phyloP scores from a whole-genome alignment of 75 land plant species.

The Ceratopteris richardii region DNA sequence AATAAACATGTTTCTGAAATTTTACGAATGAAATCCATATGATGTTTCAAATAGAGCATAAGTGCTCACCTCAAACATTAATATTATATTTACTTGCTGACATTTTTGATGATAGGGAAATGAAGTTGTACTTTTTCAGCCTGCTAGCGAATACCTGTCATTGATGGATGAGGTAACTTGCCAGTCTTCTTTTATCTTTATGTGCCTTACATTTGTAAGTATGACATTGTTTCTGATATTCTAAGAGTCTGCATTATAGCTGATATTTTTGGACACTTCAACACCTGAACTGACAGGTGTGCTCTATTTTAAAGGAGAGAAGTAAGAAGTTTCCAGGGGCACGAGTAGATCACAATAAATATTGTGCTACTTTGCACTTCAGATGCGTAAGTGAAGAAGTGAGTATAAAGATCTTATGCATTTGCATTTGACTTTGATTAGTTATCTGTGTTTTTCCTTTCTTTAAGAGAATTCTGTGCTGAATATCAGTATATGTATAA shows the following conservation, averaged over 20 bases:
- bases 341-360: constrained; percentile 41
- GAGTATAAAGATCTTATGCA: not conserved
- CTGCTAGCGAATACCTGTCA: constrained; percentile 78
- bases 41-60: too few relatives aligned
- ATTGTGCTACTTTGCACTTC: constrained; percentile 39
- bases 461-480: too few relatives aligned
- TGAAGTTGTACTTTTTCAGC: constrained; percentile 76
- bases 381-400: constrained; percentile 43
- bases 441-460: not conserved
- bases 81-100: not conserved
- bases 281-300: constrained; percentile 9
- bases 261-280: not conserved
- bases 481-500: too few relatives aligned
- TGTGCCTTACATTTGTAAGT: not conserved
- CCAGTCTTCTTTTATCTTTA: not conserved
- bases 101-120: constrained; percentile 38
- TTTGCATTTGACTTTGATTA: not conserved
- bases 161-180: constrained; percentile 72
- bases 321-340: constrained; percentile 27
- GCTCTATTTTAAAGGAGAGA: constrained; percentile 14
- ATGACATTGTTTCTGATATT: not conserved
- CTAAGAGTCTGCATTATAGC: not conserved
- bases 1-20: too few relatives aligned
- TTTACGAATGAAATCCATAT: too few relatives aligned
- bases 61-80: too few relatives aligned